Evolutionary conservation across 2,329 filamentous ascomycete species (phyloP).

Genomic region (Pseudomassariella vexata): DNA sequence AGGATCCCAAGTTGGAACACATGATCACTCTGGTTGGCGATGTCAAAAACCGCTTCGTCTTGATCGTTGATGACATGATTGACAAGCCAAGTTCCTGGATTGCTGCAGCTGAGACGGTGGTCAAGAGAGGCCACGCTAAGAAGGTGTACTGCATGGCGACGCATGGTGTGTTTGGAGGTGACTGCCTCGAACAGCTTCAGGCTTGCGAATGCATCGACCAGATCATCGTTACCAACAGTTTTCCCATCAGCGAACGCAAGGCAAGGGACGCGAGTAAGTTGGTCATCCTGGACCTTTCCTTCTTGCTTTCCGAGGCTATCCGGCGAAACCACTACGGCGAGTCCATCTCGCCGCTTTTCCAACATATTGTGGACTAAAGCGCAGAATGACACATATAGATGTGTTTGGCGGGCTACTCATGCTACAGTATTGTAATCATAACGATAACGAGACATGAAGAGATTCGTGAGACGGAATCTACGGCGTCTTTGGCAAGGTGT

Average conservation of each 20-base stretch:
- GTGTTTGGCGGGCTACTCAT: too few species aligned
- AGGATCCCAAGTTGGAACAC: constrained; percentile 76
- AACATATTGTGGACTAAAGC: constrained; percentile 55
- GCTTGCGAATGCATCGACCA: constrained; percentile 88
- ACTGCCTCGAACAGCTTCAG: constrained; percentile 85
- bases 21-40: constrained; percentile 98
- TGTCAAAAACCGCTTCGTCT: constrained; percentile 79
- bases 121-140: constrained; percentile 85
- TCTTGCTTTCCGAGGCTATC: constrained; percentile 85
- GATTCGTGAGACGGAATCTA: too few species aligned
- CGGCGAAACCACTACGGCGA: constrained; percentile 95
- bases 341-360: constrained; percentile 65
- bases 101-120: constrained; percentile 90
- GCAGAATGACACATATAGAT: too few species aligned
- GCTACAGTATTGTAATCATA: too few species aligned
- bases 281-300: constrained; percentile 82
- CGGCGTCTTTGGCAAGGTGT: too few species aligned
- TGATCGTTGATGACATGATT: constrained; percentile 98
- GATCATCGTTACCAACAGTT: constrained; percentile 95
- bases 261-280: constrained; percentile 71
- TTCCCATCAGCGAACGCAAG: constrained; percentile 77
- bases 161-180: constrained; percentile 87
- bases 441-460: too few species aligned
- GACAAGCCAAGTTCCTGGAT: constrained; percentile 97
- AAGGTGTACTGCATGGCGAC: constrained; percentile 98